Conservation (phyloP, 768 basidiomycete genomes). For the Polyporus arcularius region DNA sequence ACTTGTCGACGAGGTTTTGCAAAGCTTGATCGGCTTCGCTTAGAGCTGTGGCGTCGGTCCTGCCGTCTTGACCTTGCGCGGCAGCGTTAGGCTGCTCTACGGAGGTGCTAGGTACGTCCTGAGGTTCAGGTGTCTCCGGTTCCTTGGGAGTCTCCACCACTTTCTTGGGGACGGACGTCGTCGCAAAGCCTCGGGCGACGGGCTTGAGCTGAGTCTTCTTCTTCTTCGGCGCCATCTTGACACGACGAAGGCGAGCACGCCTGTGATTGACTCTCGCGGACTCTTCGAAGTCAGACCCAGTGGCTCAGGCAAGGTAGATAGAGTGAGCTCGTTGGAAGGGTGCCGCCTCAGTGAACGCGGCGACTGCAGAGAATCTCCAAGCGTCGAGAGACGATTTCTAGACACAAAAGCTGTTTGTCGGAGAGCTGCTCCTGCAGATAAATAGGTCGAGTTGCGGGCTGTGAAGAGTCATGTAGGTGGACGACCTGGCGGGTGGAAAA, state of each 20-base stretch:
- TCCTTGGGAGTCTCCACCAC: conserved; percentile 34
- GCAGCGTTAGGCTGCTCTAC: conserved; percentile 3
- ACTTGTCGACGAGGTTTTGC: conserved; percentile 75
- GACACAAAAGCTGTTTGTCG: conserved; percentile 6
- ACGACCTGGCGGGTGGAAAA: conserved; percentile 1
- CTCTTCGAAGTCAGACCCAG: background rate
- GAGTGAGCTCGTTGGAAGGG: no score
- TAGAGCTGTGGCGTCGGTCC: conserved; percentile 35
- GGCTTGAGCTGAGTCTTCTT: conserved; percentile 82
- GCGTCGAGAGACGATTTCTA: background rate
- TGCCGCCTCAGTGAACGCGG: background rate
- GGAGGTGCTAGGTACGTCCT: conserved; percentile 21
- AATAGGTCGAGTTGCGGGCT: conserved; percentile 3
- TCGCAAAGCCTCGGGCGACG: conserved; percentile 74
- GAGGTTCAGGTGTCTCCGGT: conserved; percentile 16
- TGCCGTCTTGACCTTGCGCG: conserved; percentile 1
- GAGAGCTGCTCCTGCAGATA: conserved; percentile 16
- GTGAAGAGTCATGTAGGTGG: conserved; percentile 14
- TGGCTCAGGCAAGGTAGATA: background rate
- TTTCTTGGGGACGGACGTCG: conserved; percentile 84
- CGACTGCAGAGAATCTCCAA: background rate
- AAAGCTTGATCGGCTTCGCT: conserved; percentile 56
- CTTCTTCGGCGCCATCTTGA: conserved; percentile 69
- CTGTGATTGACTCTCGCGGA: background rate
- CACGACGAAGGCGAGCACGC: conserved; percentile 9